Percentiles rank a stretch among this genome's conserved stretches.
These are phyloP conservation scores for Herpotrichia juniperi DNA, from an alignment of 2,329 filamentous ascomycete species.

Conservation along the genomic window DNA sequence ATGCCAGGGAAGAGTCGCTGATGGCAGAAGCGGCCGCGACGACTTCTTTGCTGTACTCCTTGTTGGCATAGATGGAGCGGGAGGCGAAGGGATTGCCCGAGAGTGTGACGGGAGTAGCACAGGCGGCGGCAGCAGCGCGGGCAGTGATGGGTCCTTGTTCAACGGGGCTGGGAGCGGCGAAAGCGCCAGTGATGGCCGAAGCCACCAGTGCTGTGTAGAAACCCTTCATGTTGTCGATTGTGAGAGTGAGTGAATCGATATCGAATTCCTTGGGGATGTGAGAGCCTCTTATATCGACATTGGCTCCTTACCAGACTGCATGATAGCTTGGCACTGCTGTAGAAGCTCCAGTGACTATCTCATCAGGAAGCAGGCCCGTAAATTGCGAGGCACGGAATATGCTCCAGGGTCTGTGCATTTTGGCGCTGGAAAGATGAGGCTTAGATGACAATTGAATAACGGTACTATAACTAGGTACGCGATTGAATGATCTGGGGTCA, in stretches of 20 bases:
- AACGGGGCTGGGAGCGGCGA: slow-evolving; percentile 39
- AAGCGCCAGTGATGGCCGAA: slow-evolving; percentile 41
- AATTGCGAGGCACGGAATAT: slow-evolving; percentile 33
- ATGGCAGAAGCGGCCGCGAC: slow-evolving; percentile 65
- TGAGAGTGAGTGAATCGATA: slow-evolving; percentile 26
- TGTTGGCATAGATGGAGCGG: slow-evolving; percentile 58
- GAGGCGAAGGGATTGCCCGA: slow-evolving; percentile 61
- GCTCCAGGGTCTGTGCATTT: slow-evolving; percentile 34
- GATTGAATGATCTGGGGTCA: slow-evolving; percentile 25
- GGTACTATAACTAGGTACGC: slow-evolving; percentile 29
- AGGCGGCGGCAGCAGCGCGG: slow-evolving; percentile 35
- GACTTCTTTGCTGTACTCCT: slow-evolving; percentile 61
- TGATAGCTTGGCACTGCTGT: slow-evolving; percentile 9
- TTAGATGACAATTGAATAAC: slow-evolving; percentile 36
- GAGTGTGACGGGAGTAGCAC: slow-evolving; percentile 44
- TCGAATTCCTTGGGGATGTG: slow-evolving; percentile 11
- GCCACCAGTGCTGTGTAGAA: slow-evolving; percentile 40
- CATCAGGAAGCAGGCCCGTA: slow-evolving; percentile 46
- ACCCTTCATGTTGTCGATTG: slow-evolving; percentile 42
- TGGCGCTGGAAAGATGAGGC: slow-evolving; percentile 34
- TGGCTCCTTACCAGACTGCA: slow-evolving; percentile 6
- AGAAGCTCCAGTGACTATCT: slow-evolving; percentile 16
- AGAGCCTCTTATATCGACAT: slow-evolving; percentile 38
- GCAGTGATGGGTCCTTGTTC: slow-evolving; percentile 42
- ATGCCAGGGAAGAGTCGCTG: slow-evolving; percentile 54